Evolutionary conservation across 129 eudicot genomes (phyloP).

Genomic region (Smallanthus sonchifolius): DNA sequence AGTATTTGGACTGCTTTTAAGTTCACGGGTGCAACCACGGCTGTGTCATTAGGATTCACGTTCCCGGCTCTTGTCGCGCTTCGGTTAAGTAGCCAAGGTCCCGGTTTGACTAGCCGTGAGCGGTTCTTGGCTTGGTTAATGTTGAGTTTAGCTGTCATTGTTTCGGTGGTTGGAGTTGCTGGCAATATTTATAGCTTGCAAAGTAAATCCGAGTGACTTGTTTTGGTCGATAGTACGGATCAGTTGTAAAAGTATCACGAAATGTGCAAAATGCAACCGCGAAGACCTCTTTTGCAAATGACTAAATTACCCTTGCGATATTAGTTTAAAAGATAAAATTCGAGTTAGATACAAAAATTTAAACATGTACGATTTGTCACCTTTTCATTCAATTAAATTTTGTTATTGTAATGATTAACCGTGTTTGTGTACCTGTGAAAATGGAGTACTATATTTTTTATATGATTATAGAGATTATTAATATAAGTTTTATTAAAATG

Average conservation of each 20-base stretch:
- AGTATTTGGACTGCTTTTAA: conserved; percentile 97
- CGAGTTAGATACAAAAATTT: conserved; percentile 17
- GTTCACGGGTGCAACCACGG: conserved; percentile 96
- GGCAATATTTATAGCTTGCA: conserved; percentile 75
- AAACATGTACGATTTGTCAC: conserved; percentile 18
- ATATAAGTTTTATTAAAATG: not conserved
- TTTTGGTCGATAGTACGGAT: not conserved
- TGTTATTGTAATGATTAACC: conserved; percentile 12
- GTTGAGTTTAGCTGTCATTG: conserved; percentile 72
- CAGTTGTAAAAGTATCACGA: not conserved
- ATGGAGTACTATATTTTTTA: not conserved
- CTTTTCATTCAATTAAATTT: conserved; percentile 17
- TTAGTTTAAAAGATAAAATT: not conserved
- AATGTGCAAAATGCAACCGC: not conserved
- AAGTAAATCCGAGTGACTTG: conserved; percentile 43
- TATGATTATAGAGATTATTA: not conserved
- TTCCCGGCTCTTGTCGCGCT: conserved; percentile 87
- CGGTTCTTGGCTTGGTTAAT: conserved; percentile 68
- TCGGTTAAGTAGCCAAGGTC: conserved; percentile 64
- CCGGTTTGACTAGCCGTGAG: conserved; percentile 50
- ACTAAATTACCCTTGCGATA: not conserved
- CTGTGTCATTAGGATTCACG: conserved; percentile 87
- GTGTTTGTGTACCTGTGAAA: conserved; percentile 12
- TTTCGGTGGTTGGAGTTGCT: conserved; percentile 67
- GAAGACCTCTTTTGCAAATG: not conserved